These are phyloP conservation scores for Aspergillus ibericus DNA, from an alignment of 2,329 filamentous ascomycete species.

Conservation along the genomic window DNA sequence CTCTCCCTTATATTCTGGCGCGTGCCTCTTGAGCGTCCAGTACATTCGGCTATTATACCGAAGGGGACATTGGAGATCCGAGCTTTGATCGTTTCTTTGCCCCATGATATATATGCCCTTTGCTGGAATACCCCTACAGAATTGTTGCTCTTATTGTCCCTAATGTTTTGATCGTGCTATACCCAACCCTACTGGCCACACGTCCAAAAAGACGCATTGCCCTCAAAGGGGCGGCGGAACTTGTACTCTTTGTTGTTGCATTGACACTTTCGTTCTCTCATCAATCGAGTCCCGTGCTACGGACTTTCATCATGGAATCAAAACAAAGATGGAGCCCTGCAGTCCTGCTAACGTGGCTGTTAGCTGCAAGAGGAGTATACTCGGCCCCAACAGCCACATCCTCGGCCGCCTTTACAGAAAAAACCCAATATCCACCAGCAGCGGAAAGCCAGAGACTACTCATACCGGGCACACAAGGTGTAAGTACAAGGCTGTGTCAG, in stretches of 20 bases:
- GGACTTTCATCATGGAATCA: conserved; percentile 20
- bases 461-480: conserved; percentile 29
- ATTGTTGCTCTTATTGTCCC: not conserved
- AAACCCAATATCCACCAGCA: conserved; percentile 40
- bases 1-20: not conserved
- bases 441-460: conserved; percentile 28
- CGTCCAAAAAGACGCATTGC: not conserved
- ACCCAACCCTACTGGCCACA: not conserved
- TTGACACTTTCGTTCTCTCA: not conserved
- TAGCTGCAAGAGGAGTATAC: conserved; percentile 29
- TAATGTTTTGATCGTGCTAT: not conserved
- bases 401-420: conserved; percentile 21
- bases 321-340: conserved; percentile 24
- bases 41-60: not conserved
- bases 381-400: conserved; percentile 26
- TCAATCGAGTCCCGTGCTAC: not conserved
- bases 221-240: not conserved
- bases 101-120: not conserved
- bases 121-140: not conserved
- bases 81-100: not conserved
- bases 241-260: not conserved
- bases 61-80: not conserved
- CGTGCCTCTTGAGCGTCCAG: not conserved
- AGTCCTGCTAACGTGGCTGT: conserved; percentile 38
- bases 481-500: conserved; percentile 21